Evolutionary conservation across 345 rosid genomes (phyloP).

Genomic region (Schrenkiella parvula): DNA sequence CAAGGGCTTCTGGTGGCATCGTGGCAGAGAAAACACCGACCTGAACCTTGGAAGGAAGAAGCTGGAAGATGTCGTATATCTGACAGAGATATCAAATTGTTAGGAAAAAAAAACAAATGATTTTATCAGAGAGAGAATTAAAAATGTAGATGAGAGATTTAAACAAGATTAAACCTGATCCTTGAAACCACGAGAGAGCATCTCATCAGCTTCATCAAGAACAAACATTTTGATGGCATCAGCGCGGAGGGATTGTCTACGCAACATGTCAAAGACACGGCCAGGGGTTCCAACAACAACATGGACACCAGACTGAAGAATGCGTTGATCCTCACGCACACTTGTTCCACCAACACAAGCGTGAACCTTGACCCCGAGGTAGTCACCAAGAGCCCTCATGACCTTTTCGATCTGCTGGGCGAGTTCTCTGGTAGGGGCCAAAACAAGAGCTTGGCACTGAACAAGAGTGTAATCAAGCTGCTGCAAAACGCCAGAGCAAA

Average conservation of each 20-base stretch:
- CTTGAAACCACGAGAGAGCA: constrained; percentile 96
- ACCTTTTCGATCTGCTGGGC: constrained; percentile 97
- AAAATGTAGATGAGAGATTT: not conserved
- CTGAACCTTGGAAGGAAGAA: constrained; percentile 66
- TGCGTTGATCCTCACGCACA: constrained; percentile 90
- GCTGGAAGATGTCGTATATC: constrained; percentile 88
- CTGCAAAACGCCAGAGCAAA: constrained; percentile 88
- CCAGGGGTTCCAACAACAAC: constrained; percentile 98
- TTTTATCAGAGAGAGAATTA: not conserved
- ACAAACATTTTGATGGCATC: constrained; percentile 85
- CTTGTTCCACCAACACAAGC: constrained; percentile 98
- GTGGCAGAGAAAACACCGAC: constrained; percentile 92
- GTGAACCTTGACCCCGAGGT: constrained; percentile 85
- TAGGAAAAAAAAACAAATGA: not conserved
- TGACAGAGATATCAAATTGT: constrained; percentile 14
- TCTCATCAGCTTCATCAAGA: constrained; percentile 94
- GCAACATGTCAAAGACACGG: constrained; percentile 94
- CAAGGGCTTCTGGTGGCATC: constrained; percentile 91
- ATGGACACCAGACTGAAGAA: constrained; percentile 89
- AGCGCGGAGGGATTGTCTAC: constrained; percentile 79
- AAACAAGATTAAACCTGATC: constrained; percentile 55
- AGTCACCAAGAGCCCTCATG: constrained; percentile 93
- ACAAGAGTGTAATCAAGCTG: constrained; percentile 66
- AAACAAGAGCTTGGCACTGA: constrained; percentile 82
- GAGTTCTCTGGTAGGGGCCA: constrained; percentile 91